Conservation (phyloP, 768 basidiomycete species). For the Pulveroboletus frians region DNA sequence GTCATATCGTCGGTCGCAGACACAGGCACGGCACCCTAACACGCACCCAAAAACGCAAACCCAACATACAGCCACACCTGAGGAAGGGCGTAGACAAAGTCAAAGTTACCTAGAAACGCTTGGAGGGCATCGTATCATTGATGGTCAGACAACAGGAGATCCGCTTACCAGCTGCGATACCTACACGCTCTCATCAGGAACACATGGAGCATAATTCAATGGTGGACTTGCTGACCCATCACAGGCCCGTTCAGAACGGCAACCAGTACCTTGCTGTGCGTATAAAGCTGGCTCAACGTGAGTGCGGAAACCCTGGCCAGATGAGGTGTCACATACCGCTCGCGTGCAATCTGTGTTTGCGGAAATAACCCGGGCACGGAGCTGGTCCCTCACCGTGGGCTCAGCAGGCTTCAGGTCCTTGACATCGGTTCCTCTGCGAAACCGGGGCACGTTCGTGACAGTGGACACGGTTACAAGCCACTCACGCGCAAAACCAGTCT, state of each 20-base stretch:
- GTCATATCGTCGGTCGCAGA: slow-evolving; percentile 1
- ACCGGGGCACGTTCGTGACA: not conserved
- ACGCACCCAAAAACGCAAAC: slow-evolving; percentile 57
- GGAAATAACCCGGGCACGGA: slow-evolving; percentile 42
- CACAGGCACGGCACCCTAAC: not conserved
- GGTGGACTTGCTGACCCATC: slow-evolving; percentile 44
- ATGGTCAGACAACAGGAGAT: not conserved
- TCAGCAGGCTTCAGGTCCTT: slow-evolving; percentile 21
- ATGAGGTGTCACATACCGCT: slow-evolving; percentile 42
- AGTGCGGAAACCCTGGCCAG: not conserved
- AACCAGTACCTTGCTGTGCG: slow-evolving; percentile 63
- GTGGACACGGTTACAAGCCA: not conserved
- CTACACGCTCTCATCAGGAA: slow-evolving; percentile 29
- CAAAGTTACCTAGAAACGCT: slow-evolving; percentile 70
- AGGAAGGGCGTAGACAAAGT: slow-evolving; percentile 66
- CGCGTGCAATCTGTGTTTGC: slow-evolving; percentile 58
- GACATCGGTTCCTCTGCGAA: slow-evolving; percentile 55
- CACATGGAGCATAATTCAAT: not conserved
- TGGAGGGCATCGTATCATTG: not conserved
- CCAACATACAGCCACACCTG: slow-evolving; percentile 59
- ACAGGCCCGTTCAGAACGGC: slow-evolving; percentile 73
- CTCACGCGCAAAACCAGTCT: slow-evolving; percentile 72
- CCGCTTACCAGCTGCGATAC: slow-evolving; percentile 56
- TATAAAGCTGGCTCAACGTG: slow-evolving; percentile 45
- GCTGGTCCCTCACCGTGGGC: slow-evolving; percentile 39